Evolutionary conservation across 306 rosid species (phyloP).

Genomic region (Oxytropis ochrocephala): DNA sequence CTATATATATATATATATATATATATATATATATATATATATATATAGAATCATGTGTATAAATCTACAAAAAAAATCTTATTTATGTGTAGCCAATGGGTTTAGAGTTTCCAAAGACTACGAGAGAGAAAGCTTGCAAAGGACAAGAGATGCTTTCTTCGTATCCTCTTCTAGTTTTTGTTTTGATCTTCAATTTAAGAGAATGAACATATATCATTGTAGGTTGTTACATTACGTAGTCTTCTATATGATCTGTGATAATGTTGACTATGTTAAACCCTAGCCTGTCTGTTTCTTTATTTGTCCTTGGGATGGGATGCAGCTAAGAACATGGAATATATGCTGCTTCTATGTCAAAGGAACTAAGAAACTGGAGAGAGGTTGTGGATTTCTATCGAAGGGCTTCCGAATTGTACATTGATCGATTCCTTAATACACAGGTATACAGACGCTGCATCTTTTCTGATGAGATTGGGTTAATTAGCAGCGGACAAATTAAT

Average conservation of each 20-base stretch:
- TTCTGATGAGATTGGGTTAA: constrained; percentile 15
- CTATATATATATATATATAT: too few relatives aligned
- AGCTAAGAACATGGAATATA: constrained; percentile 97
- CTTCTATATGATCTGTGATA: background rate
- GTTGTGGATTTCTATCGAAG: constrained; percentile 71
- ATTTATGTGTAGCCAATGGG: background rate
- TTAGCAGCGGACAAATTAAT: constrained; percentile 58
- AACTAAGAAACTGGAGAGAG: constrained; percentile 70
- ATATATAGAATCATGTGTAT: background rate
- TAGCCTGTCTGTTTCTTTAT: background rate
- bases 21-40: too few relatives aligned
- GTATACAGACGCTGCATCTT: constrained; percentile 62
- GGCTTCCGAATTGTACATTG: constrained; percentile 39
- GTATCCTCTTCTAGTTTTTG: background rate
- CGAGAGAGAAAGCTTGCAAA: background rate
- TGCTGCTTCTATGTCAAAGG: constrained; percentile 82
- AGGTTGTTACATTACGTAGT: background rate
- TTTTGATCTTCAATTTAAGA: background rate
- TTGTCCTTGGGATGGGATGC: constrained; percentile 81
- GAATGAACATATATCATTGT: background rate
- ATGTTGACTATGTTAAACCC: background rate
- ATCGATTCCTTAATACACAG: constrained; percentile 21
- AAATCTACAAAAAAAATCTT: background rate
- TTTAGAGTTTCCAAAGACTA: background rate
- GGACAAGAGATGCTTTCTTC: constrained; percentile 9